Percentiles rank a stretch among this genome's conserved stretches.
Conservation (phyloP, 192 early-diverging fungal species). For the Backusella luteola region DNA sequence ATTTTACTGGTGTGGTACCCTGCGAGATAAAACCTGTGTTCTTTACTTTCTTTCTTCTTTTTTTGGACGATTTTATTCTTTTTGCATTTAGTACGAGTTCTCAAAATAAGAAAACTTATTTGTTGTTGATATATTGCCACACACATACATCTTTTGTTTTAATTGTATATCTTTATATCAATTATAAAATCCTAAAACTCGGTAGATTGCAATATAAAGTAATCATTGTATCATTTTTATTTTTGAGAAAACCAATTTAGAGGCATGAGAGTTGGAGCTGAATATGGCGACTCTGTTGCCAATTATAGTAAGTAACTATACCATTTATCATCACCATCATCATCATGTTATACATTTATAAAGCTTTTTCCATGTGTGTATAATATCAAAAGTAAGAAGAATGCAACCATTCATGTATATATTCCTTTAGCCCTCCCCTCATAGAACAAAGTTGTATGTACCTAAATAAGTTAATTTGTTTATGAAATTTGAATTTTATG, state of each 20-base stretch:
- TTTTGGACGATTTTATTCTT: background rate
- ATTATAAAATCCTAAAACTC: background rate
- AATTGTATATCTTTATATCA: background rate
- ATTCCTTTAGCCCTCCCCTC: no score
- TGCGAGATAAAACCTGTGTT: background rate
- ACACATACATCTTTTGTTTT: background rate
- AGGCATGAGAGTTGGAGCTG: background rate
- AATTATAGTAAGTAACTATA: background rate
- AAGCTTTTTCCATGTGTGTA: no score
- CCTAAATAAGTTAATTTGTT: background rate
- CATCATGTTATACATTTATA: no score
- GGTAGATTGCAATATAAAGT: background rate
- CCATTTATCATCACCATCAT: background rate
- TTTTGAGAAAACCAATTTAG: background rate
- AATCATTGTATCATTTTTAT: background rate
- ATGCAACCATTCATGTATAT: no score
- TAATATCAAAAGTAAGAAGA: no score
- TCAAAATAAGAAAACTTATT: no score
- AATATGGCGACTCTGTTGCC: background rate
- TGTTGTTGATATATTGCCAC: background rate
- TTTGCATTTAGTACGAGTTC: background rate
- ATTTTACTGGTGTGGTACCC: background rate
- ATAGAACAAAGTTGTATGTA: background rate
- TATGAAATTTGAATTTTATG: slow-evolving; percentile 10
- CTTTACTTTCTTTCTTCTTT: background rate